Conservation (phyloP, 192 early-diverging fungal species). For the Backusella australiensis region DNA sequence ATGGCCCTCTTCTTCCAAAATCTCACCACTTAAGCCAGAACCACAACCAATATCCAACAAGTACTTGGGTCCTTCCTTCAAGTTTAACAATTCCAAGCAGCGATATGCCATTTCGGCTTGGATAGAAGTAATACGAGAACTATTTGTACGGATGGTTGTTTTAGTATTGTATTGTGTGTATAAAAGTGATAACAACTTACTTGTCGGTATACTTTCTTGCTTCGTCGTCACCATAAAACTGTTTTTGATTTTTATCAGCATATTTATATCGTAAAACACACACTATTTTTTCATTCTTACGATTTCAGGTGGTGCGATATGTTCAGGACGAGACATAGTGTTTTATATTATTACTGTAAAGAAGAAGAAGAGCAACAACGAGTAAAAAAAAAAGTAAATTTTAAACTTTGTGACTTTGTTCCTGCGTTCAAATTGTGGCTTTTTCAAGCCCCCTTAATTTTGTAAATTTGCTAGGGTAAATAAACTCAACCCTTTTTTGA, state of each 20-base stretch:
- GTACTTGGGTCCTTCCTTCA: slow-evolving; percentile 73
- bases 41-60: slow-evolving; percentile 98
- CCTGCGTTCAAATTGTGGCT: slow-evolving; percentile 10
- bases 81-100: slow-evolving; percentile 86
- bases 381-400: slow-evolving; percentile 9
- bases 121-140: slow-evolving; percentile 91
- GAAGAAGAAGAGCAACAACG: background rate
- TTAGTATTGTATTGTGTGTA: background rate
- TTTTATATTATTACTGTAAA: background rate
- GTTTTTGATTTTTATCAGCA: background rate
- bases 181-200: slow-evolving; percentile 41
- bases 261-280: background rate
- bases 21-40: slow-evolving; percentile 93
- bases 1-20: slow-evolving; percentile 94
- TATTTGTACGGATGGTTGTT: slow-evolving; percentile 28
- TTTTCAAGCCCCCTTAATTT: background rate
- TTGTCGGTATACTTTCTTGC: slow-evolving; percentile 93
- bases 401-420: slow-evolving; percentile 10
- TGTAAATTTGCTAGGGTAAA: background rate
- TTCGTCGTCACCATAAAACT: slow-evolving; percentile 95
- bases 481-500: background rate
- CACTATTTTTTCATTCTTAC: slow-evolving; percentile 44
- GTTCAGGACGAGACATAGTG: slow-evolving; percentile 93
- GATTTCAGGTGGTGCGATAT: slow-evolving; percentile 95
- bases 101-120: slow-evolving; percentile 93